These are phyloP conservation scores for Wickerhamiella australiensis DNA, from an alignment of 805 yeast genomes.

Conservation along the genomic window DNA sequence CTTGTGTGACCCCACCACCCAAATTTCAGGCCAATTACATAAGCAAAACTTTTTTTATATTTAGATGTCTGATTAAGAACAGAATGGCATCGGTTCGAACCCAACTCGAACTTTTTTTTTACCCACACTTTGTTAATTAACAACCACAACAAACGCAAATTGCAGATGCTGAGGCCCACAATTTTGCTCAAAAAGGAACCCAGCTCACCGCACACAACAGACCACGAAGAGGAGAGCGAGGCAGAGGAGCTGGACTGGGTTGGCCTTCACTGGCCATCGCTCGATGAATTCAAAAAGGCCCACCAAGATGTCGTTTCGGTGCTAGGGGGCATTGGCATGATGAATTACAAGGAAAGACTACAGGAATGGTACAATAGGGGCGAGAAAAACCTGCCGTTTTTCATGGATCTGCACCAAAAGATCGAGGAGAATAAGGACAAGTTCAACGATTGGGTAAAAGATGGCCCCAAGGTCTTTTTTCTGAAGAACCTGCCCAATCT, in stretches of 20 bases:
- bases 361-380: constrained; percentile 10
- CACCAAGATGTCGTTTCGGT: constrained; percentile 4
- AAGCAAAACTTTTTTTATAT: too few species aligned
- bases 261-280: constrained; percentile 3
- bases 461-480: constrained; percentile 7
- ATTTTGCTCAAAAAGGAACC: not conserved
- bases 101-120: not conserved
- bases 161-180: not conserved
- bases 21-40: too few species aligned
- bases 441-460: constrained; percentile 1
- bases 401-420: constrained; percentile 8
- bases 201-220: not conserved
- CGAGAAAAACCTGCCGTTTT: not conserved
- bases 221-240: not conserved
- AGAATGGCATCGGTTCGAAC: too few species aligned
- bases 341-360: constrained; percentile 3
- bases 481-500: constrained; percentile 5
- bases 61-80: too few species aligned
- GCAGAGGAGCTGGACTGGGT: constrained; percentile 3
- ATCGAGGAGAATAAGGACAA: constrained; percentile 5
- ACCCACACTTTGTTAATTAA: not conserved
- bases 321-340: constrained; percentile 5
- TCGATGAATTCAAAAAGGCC: constrained; percentile 4
- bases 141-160: not conserved
- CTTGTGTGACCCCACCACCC: too few species aligned